Conservation (phyloP, 1,139 yeast species). For the Suzukiozyma palmioleophila region DNA sequence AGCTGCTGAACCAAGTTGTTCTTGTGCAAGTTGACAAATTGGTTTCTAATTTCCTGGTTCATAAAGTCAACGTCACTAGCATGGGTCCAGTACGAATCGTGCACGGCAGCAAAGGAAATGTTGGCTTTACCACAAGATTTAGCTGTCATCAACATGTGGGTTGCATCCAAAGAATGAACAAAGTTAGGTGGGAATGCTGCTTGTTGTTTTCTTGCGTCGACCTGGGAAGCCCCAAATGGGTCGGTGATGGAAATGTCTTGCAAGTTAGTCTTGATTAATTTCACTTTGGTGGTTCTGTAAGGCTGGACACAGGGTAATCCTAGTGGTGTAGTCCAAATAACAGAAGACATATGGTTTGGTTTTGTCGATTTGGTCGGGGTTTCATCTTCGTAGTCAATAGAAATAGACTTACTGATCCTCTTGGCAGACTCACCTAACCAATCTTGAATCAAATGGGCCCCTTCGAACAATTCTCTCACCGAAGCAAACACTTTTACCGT, state of each 20-base stretch:
- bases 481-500: conserved; percentile 79
- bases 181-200: conserved; percentile 96
- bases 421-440: conserved; percentile 91
- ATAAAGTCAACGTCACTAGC: conserved; percentile 76
- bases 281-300: conserved; percentile 64
- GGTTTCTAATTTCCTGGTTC: conserved; percentile 71
- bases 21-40: conserved; percentile 75
- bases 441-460: conserved; percentile 94
- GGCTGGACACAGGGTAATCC: conserved; percentile 97
- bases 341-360: conserved; percentile 74
- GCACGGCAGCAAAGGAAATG: conserved; percentile 90
- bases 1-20: conserved; percentile 67
- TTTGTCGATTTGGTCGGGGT: conserved; percentile 27
- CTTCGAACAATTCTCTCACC: conserved; percentile 78
- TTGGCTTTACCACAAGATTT: conserved; percentile 64
- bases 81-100: conserved; percentile 98
- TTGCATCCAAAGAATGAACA: conserved; percentile 93
- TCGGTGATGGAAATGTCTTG: conserved; percentile 81
- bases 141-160: conserved; percentile 93
- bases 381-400: conserved; percentile 50
- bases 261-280: conserved; percentile 67
- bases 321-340: conserved; percentile 95
- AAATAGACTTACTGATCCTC: conserved; percentile 72
- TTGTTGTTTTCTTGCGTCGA: conserved; percentile 83
- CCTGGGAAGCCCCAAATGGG: conserved; percentile 78